Base-by-base conservation (phyloP, 106 monocot species). In the Platanthera zijinensis region DNA sequence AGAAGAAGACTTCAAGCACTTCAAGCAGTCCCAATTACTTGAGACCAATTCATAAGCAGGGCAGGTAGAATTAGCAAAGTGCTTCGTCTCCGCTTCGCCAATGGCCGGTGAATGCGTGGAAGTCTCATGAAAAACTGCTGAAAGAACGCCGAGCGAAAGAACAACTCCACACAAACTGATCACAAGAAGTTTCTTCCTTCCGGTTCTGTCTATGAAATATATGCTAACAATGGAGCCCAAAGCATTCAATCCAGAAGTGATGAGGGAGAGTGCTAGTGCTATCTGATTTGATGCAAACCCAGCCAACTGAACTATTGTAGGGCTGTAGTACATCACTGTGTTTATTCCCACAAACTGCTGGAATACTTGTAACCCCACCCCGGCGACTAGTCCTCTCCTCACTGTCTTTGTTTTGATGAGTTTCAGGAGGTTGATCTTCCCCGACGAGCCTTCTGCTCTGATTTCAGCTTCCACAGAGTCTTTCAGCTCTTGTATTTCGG, bases 281-380 rank as follows among this genome's bases (percentile, higher is more conserved):
- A 92, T 92, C 48, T 80, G 84, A 68, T 95, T 95, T 19, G 95
- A 95, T 2, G 95, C 89, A 7, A 92, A 95, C 7, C 92, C 92
- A 12, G 92, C 95, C 12, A 93, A 51, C 63, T 93, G 93, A 10
- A 93, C 90, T 12, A 93, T 93, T 7, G 90, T 88, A 0, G 93
- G 93, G 49, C 93, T 90, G 81, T 93, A 93, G 78, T 93, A 90
- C 90, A 93, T 93, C 52, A 93, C 93, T 0, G 93, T 88, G 90
- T 93, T 93, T 66, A 93, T 93, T 52, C 93, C 93, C 51, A 93
- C 93, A 69, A 95, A 92, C 52, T 95, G 95, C 83, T 95, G 95
- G 72, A 90, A 89, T 12, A 95, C 67, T 77, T 90, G 95, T 12
- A 89, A 83, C 25, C 91, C 91, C 7, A 95, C 86, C 8, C 95